Evolutionary conservation across 129 eudicot genomes (phyloP), one percentile per base, ranked within the genome.

Genomic region (Calendula officinalis): DNA sequence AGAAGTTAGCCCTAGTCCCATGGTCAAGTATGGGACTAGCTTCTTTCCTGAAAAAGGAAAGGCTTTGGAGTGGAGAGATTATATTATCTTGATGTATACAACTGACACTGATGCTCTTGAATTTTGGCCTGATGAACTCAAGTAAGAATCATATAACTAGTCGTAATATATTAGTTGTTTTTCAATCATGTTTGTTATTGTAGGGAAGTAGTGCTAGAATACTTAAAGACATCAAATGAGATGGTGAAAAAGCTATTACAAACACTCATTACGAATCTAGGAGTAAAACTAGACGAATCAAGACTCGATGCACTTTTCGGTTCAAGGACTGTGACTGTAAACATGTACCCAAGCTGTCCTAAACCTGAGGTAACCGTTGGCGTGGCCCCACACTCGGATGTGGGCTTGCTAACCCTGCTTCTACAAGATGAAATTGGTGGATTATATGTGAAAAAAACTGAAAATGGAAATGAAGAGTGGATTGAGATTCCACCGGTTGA

Each of bases 381-480:
- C 0, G 87, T 82, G 35, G 81, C 69, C 2, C 63, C 76, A 16
- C 87, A 82, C 66, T 82, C 81, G 0, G 88, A 82, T 56, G 53
- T 78, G 75, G 78, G 76, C 41, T 70, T 62, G n/a, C 64, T 82
- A 16, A 82, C 84, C 0, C 72, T 82, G 8, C 64, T 82, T 30
- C 68, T 78, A 39, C 88, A 82, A 78, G 88, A 82, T 43, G 81
- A 75, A 48, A 62, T 78, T 50, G 84, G 87, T 48, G 88, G 84
- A 43, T 41, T 82, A 11, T 75, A 71, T 32, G 84, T 82, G 38
- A 78, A 47, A 62, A 38, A 46, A 5, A 74, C 56, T 13, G 73
- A 61, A 60, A 13, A 45, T 7, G 60, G 34, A 47, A 60, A 64
- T 0, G 77, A 64, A 39, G 77, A 69, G 7, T 81, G 86, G 86